Evolutionary conservation across 345 rosid species (phyloP).

Genomic region (Dipteronia sinensis): DNA sequence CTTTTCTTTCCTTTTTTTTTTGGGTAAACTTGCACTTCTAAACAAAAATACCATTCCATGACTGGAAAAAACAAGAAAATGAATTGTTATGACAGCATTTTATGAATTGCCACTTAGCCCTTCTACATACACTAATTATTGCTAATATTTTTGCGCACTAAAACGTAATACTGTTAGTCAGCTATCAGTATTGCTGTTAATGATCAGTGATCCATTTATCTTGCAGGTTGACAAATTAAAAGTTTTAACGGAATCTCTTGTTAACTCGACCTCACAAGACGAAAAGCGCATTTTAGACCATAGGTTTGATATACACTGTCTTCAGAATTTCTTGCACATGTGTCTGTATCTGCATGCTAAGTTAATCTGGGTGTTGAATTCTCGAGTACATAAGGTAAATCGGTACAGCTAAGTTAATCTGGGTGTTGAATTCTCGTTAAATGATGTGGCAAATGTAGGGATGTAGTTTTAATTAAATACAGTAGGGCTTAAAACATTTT

Average conservation of each 20-base stretch:
- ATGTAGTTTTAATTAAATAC: not conserved
- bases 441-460: not conserved
- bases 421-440: conserved; percentile 1
- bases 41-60: too few species aligned
- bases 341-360: not conserved
- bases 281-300: conserved; percentile 78
- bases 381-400: not conserved
- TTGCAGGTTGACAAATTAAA: conserved; percentile 82
- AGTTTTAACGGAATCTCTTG: conserved; percentile 78
- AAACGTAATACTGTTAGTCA: not conserved
- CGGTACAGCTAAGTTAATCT: not conserved
- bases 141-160: not conserved
- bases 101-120: too few species aligned
- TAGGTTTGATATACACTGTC: conserved; percentile 50
- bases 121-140: too few species aligned
- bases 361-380: too few species aligned
- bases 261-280: conserved; percentile 70
- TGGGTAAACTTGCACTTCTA: too few species aligned
- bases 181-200: not conserved
- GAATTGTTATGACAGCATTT: too few species aligned
- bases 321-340: conserved; percentile 4
- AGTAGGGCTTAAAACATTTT: not conserved
- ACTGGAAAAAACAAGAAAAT: too few species aligned
- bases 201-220: conserved; percentile 16
- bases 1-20: not conserved